Evolutionary conservation across 1,284 basidiomycete species (phyloP), one percentile per base, ranked within the genome.

Genomic region (Cryptococcus jaspeensis): DNA sequence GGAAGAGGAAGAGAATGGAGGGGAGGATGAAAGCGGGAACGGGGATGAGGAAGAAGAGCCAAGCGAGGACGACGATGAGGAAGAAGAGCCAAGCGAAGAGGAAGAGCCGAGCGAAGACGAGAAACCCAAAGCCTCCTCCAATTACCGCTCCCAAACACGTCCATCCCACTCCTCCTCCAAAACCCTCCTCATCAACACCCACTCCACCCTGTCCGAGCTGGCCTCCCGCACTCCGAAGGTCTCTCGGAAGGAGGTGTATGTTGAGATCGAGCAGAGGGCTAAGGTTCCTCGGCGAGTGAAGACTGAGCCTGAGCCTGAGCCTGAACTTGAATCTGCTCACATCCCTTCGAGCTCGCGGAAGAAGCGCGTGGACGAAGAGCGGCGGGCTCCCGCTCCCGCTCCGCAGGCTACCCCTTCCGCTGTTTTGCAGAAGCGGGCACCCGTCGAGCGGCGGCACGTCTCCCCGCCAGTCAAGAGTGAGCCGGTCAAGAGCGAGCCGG

Each of bases 31-130:
- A n/a, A 41, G 20, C 32, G 52, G 28, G 47, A 23, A 58, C 11
- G 23, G 28, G 16, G 42, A 48, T 4, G 53, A 32, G 39, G 47
- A 44, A 22, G 59, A 48, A 13, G 45, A 52, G 5, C 43, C 56
- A 18, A 59, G 55, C 35, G 60, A 62, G 2, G 60, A 56, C 13
- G 62, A 56, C 6, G 38, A 50, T 11, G 51, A 44, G 16, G 11
- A 35, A 36, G 46, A 48, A 25, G 46, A 48, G n/a, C 12, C 8
- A 20, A 18, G 44, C 49, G 48, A 50, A 37, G 48, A 49, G 54
- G 22, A 52, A 46, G 38, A 50, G 18, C 28, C 23, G 15, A 25
- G 25, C n/a, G 47, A 37, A 22, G 23, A 16, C 13, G 37, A 42
- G 39, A 42, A 43, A 39, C n/a, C n/a, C n/a, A n/a, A n/a, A n/a